phyloP scores from a whole-genome alignment of 768 basidiomycete genomes.

The Sporobolomyces phaffii region DNA sequence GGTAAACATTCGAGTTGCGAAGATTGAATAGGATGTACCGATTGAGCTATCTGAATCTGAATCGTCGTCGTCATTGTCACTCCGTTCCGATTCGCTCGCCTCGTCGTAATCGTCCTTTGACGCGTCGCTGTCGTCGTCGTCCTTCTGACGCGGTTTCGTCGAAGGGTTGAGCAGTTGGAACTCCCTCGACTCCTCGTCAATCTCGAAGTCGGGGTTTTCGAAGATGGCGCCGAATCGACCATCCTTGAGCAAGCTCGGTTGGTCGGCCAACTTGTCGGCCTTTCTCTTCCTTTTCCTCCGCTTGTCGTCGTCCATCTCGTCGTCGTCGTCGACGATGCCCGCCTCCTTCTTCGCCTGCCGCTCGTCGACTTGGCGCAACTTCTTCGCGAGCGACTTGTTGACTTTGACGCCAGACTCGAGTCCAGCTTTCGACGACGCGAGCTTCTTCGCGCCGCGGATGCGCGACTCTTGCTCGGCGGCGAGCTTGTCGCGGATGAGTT shows the following conservation, averaged over 20 bases:
- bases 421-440: not conserved
- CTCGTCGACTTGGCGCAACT: constrained; percentile 53
- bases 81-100: constrained; percentile 45
- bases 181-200: constrained; percentile 82
- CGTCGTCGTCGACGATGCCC: constrained; percentile 27
- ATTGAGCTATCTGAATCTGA: constrained; percentile 49
- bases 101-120: constrained; percentile 37
- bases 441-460: constrained; percentile 69
- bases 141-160: constrained; percentile 54
- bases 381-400: constrained; percentile 80
- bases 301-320: constrained; percentile 49
- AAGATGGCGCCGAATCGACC: constrained; percentile 85
- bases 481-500: constrained; percentile 76
- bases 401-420: constrained; percentile 56
- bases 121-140: constrained; percentile 71
- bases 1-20: too few species aligned
- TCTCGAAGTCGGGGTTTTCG: constrained; percentile 80
- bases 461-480: constrained; percentile 88
- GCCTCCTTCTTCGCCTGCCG: constrained; percentile 36
- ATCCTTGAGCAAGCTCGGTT: constrained; percentile 63
- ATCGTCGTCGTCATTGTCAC: constrained; percentile 50
- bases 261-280: constrained; percentile 45
- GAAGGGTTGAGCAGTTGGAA: constrained; percentile 91
- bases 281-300: constrained; percentile 56
- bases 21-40: constrained; percentile 47